Base-by-base conservation (phyloP, 768 basidiomycete genomes). In the Cystoderma amianthinum region DNA sequence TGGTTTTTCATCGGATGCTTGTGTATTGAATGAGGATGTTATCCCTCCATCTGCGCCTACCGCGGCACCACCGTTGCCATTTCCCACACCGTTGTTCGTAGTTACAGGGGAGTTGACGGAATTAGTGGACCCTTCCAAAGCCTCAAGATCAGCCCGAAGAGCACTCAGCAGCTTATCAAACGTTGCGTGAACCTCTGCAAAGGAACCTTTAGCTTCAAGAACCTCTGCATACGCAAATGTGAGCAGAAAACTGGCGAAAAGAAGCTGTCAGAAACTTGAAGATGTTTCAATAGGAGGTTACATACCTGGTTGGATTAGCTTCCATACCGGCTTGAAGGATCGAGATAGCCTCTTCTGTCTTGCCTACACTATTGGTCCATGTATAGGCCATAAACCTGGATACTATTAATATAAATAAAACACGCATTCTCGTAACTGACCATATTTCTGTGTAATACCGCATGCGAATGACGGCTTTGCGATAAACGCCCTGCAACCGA, bases 381-480 rank as follows among this genome's bases (percentile, higher is more conserved):
- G 71, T 76, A 51, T 85, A 90, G 3, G 91, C 88, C 80, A 94
- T 88, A 58, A 85, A 93, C 88, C 91, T 95, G 19, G 38, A 41
- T 42, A 44, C 21, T 44, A 25, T 2, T 12, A 24, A 15, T 19
- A n/a, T 3, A 16, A 38, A n/a, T n/a, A n/a, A n/a, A n/a, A n/a
- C n/a, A n/a, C n/a, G n/a, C n/a, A n/a, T n/a, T n/a, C n/a, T n/a
- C n/a, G n/a, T n/a, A 34, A 55, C 71, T 36, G 48, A 91, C 96
- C 95, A 97, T 42, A 97, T 82, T 61, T 99, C 96, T 3, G 88
- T 82, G 59, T 86, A 96, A 63, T 88, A 98, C 32, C 95, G 72
- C 89, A 97, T 89, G 44, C 88, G 78, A 37, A 88, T 82, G 37
- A 96, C 68, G 7, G 92, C 93, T 61, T 95, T 92, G 48, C 84